Evolutionary conservation across 495 filamentous ascomycete genomes (phyloP).

Genomic region (Aspergillus conjunctus): DNA sequence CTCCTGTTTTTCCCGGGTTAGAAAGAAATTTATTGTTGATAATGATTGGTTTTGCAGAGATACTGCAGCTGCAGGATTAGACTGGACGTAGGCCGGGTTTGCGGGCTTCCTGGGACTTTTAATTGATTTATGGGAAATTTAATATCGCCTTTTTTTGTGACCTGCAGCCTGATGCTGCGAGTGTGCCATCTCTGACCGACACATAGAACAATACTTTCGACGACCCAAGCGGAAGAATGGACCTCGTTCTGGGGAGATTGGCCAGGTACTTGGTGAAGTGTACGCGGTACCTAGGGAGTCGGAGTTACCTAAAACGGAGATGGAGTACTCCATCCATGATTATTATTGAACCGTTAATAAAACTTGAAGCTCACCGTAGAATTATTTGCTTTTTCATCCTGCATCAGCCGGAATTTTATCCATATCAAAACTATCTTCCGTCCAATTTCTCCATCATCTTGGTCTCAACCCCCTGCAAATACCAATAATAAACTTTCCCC

Average conservation of each 20-base stretch:
- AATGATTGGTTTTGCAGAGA: conserved; percentile 31
- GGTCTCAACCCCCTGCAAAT: too few species aligned
- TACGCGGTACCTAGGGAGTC: too few species aligned
- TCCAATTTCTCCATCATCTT: too few species aligned
- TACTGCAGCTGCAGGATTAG: conserved; percentile 47
- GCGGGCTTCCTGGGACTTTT: background rate
- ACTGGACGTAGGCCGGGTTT: background rate
- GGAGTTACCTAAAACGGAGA: too few species aligned
- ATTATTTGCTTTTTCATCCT: background rate
- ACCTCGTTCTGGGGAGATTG: too few species aligned
- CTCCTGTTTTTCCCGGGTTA: background rate
- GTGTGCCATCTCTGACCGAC: background rate
- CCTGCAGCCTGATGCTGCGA: background rate
- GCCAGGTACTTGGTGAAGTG: too few species aligned
- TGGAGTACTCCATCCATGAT: too few species aligned
- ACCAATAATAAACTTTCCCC: too few species aligned
- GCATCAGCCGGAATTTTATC: background rate
- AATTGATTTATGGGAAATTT: background rate
- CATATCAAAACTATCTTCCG: too few species aligned
- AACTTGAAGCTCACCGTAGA: background rate
- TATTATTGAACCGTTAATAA: too few species aligned
- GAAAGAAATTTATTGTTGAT: background rate
- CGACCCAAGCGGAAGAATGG: too few species aligned
- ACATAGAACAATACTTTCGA: too few species aligned
- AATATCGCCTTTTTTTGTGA: background rate